Evolutionary conservation across 768 basidiomycete species (phyloP), one percentile per base, ranked within the genome.

Genomic region (Termitomyces titanicus): DNA sequence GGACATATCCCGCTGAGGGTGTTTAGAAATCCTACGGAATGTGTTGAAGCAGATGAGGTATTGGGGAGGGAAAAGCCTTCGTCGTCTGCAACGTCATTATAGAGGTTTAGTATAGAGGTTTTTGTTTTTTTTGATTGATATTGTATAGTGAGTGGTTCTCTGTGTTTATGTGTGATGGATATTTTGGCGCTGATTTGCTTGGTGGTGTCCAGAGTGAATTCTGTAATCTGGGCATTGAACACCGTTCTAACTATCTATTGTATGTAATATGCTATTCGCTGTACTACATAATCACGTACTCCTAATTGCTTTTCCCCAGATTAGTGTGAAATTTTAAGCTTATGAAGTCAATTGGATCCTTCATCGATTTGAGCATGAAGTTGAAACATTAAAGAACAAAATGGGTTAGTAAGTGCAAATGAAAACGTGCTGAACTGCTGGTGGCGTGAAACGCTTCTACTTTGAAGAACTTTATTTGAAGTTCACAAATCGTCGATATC

Each of bases 21-120:
- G 25, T 93, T 93, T 66, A 78, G 82, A 61, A 68, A 81, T 39
- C 85, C 91, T 10, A 70, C 62, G 58, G 88, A 93, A 62, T 92
- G 89, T 64, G 74, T 79, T 15, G 90, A 92, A 68, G 79, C 77
- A 22, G 70, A 70, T 35, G 70, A 74, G 45, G 72, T 82, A 54
- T 63, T 83, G 47, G 62, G 58, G 45, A 64, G 62, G 49, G 64
- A 70, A 47, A 31, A 42, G 39, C 24, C 48, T 27, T 27, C 25
- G 29, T 12, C 25, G 35, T 7, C 25, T 53, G n/a, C 4, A 3
- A 17, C 34, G 24, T n/a, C 48, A 37, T 37, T 11, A 38, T 49
- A 38, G 48, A 49, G 11, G 11, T 49, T 18, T 25, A 6, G 1
- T n/a, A 29, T 35, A 43, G 20, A 27, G n/a, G n/a, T n/a, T n/a